These are phyloP conservation scores for Metarhizium brunneum DNA, from an alignment of 2,329 filamentous ascomycete genomes.

Conservation along the genomic window DNA sequence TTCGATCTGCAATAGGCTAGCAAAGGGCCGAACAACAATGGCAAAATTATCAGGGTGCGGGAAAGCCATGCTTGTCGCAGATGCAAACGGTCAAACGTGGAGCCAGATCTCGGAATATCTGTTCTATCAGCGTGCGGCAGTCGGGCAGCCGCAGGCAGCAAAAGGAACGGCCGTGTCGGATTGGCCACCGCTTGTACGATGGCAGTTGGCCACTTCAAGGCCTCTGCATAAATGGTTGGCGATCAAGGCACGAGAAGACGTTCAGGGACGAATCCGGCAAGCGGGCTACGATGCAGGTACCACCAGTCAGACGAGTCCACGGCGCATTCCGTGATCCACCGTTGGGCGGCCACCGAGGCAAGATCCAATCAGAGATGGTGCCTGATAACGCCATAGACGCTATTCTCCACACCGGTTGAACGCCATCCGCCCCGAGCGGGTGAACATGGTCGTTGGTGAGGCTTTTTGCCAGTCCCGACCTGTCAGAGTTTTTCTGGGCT, in stretches of 20 bases:
- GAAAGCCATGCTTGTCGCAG: background rate
- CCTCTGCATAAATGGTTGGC: background rate
- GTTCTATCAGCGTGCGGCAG: background rate
- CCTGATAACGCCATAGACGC: conserved; percentile 9
- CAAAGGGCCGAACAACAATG: background rate
- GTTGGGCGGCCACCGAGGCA: background rate
- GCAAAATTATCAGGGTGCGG: background rate
- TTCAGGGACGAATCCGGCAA: background rate
- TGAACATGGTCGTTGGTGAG: conserved; percentile 1
- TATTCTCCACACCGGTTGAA: background rate
- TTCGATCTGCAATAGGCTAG: background rate
- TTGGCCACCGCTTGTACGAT: background rate
- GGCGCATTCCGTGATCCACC: conserved; percentile 8
- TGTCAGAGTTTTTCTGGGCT: conserved; percentile 2
- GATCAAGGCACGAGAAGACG: background rate
- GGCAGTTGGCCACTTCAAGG: background rate
- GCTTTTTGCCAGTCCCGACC: background rate
- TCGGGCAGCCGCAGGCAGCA: no score
- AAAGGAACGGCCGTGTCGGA: background rate
- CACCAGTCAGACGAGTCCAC: conserved; percentile 9
- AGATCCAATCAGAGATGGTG: conserved; percentile 13
- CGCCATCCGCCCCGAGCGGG: background rate
- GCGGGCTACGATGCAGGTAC: conserved; percentile 11
- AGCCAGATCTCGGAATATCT: background rate
- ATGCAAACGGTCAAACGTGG: background rate